These are phyloP conservation scores for Mortierella alpina DNA, from an alignment of 192 early-diverging fungal genomes.

Conservation along the genomic window DNA sequence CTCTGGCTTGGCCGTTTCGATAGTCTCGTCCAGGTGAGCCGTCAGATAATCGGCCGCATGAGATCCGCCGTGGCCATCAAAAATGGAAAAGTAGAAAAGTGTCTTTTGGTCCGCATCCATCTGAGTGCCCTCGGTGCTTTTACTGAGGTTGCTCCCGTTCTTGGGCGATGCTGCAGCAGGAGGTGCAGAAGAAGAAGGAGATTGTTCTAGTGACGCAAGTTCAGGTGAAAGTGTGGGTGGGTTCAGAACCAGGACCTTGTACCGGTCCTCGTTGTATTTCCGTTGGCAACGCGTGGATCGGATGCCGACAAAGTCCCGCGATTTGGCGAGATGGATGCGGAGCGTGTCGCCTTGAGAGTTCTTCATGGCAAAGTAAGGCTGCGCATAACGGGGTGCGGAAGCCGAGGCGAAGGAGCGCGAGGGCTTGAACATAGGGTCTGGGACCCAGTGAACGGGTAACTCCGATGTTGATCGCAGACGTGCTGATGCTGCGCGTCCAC, in stretches of 20 bases:
- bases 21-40: slow-evolving; percentile 59
- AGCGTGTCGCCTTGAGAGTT: slow-evolving; percentile 53
- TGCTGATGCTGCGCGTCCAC: no score
- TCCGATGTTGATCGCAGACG: no score
- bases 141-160: background rate
- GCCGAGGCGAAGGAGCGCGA: slow-evolving; percentile 6
- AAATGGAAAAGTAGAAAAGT: slow-evolving; percentile 65
- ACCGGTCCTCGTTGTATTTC: slow-evolving; percentile 67
- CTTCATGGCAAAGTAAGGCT: slow-evolving; percentile 44
- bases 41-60: slow-evolving; percentile 59
- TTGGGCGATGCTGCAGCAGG: no score
- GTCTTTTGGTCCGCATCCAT: slow-evolving; percentile 47
- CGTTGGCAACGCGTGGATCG: slow-evolving; percentile 66
- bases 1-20: slow-evolving; percentile 54
- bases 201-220: background rate
- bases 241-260: slow-evolving; percentile 56
- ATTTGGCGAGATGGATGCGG: slow-evolving; percentile 58
- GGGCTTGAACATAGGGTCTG: background rate
- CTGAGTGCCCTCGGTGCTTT: slow-evolving; percentile 13
- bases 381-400: slow-evolving; percentile 1
- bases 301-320: slow-evolving; percentile 61
- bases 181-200: no score
- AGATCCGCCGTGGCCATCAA: slow-evolving; percentile 66
- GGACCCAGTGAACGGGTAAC: background rate
- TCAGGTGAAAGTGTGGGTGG: slow-evolving; percentile 23